A percentile compares a stretch with the other conserved stretches of the same genome.
These are phyloP conservation scores for Alternaria sp. DNA, from an alignment of 2,329 filamentous ascomycete species.

Conservation along the genomic window DNA sequence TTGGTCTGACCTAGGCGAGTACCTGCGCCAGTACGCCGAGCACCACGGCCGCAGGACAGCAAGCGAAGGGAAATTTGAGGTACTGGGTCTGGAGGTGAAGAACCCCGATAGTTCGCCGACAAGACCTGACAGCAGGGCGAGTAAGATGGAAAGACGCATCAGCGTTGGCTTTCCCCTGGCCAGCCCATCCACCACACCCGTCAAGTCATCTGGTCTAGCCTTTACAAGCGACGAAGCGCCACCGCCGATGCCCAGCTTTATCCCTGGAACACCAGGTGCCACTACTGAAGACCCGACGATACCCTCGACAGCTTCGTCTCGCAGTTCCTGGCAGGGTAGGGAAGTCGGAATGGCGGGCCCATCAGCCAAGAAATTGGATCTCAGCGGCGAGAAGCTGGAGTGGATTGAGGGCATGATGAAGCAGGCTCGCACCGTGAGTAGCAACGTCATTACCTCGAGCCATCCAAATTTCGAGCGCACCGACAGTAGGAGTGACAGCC, in stretches of 20 bases:
- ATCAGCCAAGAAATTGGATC: constrained; percentile 66
- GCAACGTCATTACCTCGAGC: constrained; percentile 51
- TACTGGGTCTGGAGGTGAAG: constrained; percentile 55
- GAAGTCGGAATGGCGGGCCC: constrained; percentile 74
- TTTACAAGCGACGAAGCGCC: constrained; percentile 28
- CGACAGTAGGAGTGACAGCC: constrained; percentile 36
- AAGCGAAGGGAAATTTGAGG: constrained; percentile 62
- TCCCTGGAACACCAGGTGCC: constrained; percentile 34
- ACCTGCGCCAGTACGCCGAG: constrained; percentile 88
- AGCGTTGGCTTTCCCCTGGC: constrained; percentile 24
- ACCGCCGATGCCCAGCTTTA: constrained; percentile 33
- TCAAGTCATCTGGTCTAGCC: constrained; percentile 22
- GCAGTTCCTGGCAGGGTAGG: constrained; percentile 45
- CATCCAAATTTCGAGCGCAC: constrained; percentile 27
- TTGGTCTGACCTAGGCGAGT: constrained; percentile 97
- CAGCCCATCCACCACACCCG: constrained; percentile 39
- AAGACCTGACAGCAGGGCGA: constrained; percentile 37
- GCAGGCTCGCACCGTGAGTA: constrained; percentile 74
- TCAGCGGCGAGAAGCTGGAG: constrained; percentile 72
- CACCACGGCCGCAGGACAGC: constrained; percentile 82
- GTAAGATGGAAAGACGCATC: constrained; percentile 33
- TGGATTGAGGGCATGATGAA: constrained; percentile 87
- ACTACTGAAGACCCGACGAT: constrained; percentile 32
- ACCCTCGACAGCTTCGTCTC: constrained; percentile 36
- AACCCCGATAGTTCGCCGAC: constrained; percentile 31